Evolutionary conservation across 257 asterid species (phyloP).

Genomic region (Gentiana dahurica): DNA sequence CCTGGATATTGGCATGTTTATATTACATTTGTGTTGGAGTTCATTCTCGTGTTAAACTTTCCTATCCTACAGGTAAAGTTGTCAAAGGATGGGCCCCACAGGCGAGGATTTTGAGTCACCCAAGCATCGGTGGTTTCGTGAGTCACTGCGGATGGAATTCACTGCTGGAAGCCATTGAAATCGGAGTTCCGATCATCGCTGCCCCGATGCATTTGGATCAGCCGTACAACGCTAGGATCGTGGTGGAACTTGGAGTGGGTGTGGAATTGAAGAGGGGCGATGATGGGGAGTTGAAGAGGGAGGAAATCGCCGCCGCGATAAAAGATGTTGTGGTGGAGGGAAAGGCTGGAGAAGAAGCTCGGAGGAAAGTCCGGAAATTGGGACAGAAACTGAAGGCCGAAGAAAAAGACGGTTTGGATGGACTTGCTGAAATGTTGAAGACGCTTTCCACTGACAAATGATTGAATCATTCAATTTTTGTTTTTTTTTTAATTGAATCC

Average conservation of each 20-base stretch:
- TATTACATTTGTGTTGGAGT: no score
- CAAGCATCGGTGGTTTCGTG: slow-evolving; percentile 31
- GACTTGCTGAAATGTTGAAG: slow-evolving; percentile 21
- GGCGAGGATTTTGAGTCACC: slow-evolving; percentile 23
- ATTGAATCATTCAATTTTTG: neutral
- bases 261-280: slow-evolving; percentile 20
- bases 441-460: slow-evolving; percentile 13
- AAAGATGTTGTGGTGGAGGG: slow-evolving; percentile 21
- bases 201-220: slow-evolving; percentile 39
- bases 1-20: no score
- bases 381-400: slow-evolving; percentile 20
- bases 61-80: neutral
- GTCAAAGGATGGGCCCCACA: slow-evolving; percentile 20
- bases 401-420: slow-evolving; percentile 34
- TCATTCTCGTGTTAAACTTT: no score
- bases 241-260: slow-evolving; percentile 19
- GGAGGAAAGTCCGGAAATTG: slow-evolving; percentile 15
- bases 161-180: slow-evolving; percentile 31
- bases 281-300: slow-evolving; percentile 16
- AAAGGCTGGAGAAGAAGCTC: slow-evolving; percentile 10
- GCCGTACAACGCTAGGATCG: slow-evolving; percentile 30
- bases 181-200: slow-evolving; percentile 41
- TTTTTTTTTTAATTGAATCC: no score
- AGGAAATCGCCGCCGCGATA: slow-evolving; percentile 11
- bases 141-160: slow-evolving; percentile 49